phyloP scores from a whole-genome alignment of 192 early-diverging fungal genomes.

The Haplosporangium gracile region DNA sequence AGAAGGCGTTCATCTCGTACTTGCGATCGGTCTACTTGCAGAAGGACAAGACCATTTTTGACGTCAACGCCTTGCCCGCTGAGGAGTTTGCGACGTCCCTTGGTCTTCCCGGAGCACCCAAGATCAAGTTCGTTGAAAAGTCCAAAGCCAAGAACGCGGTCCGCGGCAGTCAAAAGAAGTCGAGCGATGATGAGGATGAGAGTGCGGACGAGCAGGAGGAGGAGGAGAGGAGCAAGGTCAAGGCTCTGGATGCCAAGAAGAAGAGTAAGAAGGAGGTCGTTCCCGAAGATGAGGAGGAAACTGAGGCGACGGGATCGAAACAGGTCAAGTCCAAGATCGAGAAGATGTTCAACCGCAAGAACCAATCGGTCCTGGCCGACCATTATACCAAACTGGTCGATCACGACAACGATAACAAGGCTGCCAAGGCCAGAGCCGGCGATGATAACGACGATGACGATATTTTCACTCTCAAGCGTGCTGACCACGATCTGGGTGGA shows the following conservation, averaged over 20 bases:
- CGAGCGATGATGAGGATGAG: slow-evolving; percentile 45
- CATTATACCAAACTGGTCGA: slow-evolving; percentile 93
- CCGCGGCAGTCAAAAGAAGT: slow-evolving; percentile 64
- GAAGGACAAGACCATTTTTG: slow-evolving; percentile 91
- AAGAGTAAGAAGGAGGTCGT: slow-evolving; percentile 55
- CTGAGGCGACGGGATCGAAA: slow-evolving; percentile 22
- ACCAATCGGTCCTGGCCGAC: slow-evolving; percentile 89
- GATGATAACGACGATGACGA: slow-evolving; percentile 77
- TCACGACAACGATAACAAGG: slow-evolving; percentile 61
- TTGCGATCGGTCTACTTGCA: slow-evolving; percentile 94
- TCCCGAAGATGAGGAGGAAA: slow-evolving; percentile 22
- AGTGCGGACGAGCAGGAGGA: slow-evolving; percentile 57
- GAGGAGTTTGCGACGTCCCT: slow-evolving; percentile 90
- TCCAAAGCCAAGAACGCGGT: slow-evolving; percentile 77
- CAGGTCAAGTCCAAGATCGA: slow-evolving; percentile 85
- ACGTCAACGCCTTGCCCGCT: slow-evolving; percentile 86
- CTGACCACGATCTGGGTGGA: slow-evolving; percentile 81
- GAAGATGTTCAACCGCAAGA: slow-evolving; percentile 94
- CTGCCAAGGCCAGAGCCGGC: slow-evolving; percentile 17
- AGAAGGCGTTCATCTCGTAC: slow-evolving; percentile 97
- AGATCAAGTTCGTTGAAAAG: slow-evolving; percentile 91
- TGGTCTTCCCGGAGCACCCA: slow-evolving; percentile 96
- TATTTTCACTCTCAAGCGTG: slow-evolving; percentile 87
- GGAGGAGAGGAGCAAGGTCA: slow-evolving; percentile 36
- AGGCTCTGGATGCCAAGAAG: slow-evolving; percentile 48